These are phyloP conservation scores for Syzygium aqueum DNA, from an alignment of 345 rosid genomes.

Conservation along the genomic window DNA sequence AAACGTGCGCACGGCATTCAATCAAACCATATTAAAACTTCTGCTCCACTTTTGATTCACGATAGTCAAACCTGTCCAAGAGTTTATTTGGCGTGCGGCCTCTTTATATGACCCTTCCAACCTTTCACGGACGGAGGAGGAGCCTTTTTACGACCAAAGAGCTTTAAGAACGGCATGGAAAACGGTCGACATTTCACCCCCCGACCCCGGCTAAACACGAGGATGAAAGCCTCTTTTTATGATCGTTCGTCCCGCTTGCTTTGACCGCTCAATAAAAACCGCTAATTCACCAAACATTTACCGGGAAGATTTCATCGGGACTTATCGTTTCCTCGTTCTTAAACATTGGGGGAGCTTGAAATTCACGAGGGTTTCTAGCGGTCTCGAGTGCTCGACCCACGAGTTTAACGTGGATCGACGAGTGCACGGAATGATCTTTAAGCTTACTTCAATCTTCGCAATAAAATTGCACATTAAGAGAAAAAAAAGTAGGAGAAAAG, in stretches of 20 bases:
- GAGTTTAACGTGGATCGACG: not conserved
- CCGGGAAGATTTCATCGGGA: not conserved
- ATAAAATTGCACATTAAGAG: not conserved
- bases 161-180: not conserved
- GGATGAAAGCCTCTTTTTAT: no score
- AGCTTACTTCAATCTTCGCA: not conserved
- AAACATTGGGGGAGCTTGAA: not conserved
- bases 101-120: not conserved
- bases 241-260: not conserved
- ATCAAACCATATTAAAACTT: not conserved
- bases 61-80: not conserved
- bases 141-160: not conserved
- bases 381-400: not conserved
- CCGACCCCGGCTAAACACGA: no score
- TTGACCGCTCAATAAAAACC: not conserved
- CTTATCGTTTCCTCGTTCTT: not conserved
- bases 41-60: not conserved
- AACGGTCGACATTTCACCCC: no score
- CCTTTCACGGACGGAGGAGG: not conserved
- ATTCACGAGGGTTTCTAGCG: not conserved
- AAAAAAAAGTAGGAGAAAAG: not conserved
- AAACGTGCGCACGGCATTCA: not conserved
- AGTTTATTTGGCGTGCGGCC: not conserved
- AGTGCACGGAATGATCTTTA: not conserved
- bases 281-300: not conserved